phyloP scores from a whole-genome alignment of 2,329 filamentous ascomycete genomes.

The Incumbomyces lentus region DNA sequence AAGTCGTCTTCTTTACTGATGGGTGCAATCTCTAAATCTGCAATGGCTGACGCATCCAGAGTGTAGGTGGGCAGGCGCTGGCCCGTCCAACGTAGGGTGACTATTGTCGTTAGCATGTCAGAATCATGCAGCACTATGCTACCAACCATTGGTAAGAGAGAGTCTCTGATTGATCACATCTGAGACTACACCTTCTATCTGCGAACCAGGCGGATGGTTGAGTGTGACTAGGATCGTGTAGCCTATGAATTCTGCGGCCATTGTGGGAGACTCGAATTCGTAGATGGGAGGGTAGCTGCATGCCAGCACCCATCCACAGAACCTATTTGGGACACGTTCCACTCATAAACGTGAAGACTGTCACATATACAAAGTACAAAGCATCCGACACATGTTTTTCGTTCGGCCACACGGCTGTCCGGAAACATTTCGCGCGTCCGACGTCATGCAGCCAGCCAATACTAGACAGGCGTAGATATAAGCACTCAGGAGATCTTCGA shows the following conservation, averaged over 20 bases:
- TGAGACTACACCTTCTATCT: constrained; percentile 60
- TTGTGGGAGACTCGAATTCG: constrained; percentile 25
- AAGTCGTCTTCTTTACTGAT: constrained; percentile 18
- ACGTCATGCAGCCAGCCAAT: neutral
- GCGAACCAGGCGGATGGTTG: constrained; percentile 51
- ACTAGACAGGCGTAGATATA: too few species aligned
- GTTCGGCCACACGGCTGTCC: neutral
- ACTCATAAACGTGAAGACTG: neutral
- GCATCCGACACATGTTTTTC: too few species aligned
- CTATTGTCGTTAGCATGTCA: constrained; percentile 29
- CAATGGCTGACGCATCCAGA: constrained; percentile 48
- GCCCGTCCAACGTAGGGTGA: constrained; percentile 40
- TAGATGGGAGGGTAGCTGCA: constrained; percentile 1
- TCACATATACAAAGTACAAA: too few species aligned
- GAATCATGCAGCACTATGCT: constrained; percentile 27
- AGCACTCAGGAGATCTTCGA: neutral
- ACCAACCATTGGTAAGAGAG: constrained; percentile 60
- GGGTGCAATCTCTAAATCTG: constrained; percentile 46
- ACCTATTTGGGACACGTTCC: too few species aligned
- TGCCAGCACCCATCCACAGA: neutral
- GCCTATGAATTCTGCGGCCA: constrained; percentile 64
- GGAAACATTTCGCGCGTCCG: neutral
- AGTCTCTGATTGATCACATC: constrained; percentile 60
- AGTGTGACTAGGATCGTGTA: constrained; percentile 66
- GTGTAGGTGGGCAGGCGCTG: constrained; percentile 44